phyloP scores from a whole-genome alignment of 441 rosid genomes.

The Codiaeum variegatum region DNA sequence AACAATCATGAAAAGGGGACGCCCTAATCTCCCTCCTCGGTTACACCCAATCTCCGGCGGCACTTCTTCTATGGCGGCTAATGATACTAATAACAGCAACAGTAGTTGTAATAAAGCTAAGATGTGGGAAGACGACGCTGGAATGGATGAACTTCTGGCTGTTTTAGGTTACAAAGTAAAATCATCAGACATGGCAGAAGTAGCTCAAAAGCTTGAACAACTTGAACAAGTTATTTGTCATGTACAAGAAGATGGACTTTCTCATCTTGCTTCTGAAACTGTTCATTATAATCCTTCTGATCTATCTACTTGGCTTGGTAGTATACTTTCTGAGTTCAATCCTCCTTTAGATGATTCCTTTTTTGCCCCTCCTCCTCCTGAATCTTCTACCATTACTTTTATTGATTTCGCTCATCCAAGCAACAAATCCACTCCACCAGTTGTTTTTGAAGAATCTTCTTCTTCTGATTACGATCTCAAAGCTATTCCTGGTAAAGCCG shows the following conservation, averaged over 20 bases:
- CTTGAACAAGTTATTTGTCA: conserved; percentile 60
- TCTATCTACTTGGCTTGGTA: conserved; percentile 58
- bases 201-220: conserved; percentile 78
- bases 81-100: not conserved
- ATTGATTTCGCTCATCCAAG: conserved; percentile 25
- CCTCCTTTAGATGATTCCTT: conserved; percentile 29
- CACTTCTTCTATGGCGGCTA: not conserved
- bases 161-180: conserved; percentile 74
- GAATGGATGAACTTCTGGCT: conserved; percentile 78
- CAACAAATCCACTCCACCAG: not conserved
- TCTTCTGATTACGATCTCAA: conserved; percentile 61
- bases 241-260: conserved; percentile 54
- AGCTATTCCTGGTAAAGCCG: conserved; percentile 73
- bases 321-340: conserved; percentile 57
- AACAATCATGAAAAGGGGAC: conserved; percentile 47
- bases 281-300: conserved; percentile 70
- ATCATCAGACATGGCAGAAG: conserved; percentile 80
- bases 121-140: conserved; percentile 38
- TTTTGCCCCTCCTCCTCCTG: conserved; percentile 33
- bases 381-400: conserved; percentile 39
- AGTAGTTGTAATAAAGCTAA: conserved; percentile 27
- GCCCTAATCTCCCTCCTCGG: conserved; percentile 31
- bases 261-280: conserved; percentile 57
- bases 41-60: conserved; percentile 14
- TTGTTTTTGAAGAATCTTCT: conserved; percentile 29